phyloP scores from a whole-genome alignment of 352 stramenopile species.

The Pythium brachiatum region DNA sequence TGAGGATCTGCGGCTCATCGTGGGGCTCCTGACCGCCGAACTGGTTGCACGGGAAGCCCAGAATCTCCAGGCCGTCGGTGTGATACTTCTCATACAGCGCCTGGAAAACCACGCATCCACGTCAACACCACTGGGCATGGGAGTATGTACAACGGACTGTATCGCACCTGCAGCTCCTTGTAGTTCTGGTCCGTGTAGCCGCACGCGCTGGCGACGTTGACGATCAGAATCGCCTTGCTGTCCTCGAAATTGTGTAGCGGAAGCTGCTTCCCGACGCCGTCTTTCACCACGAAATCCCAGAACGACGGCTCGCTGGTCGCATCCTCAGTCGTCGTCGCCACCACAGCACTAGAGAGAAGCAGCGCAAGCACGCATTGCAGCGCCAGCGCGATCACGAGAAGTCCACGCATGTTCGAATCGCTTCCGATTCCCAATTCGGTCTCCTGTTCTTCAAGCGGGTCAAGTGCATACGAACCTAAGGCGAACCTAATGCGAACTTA shows the following conservation, averaged over 20 bases:
- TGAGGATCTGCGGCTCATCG: conserved; percentile 60
- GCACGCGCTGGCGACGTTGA: conserved; percentile 81
- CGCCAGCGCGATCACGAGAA: conserved; percentile 19
- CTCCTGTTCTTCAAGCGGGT: neutral
- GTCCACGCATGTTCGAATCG: conserved; percentile 7
- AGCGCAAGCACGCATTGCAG: conserved; percentile 18
- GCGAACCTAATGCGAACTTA: neutral
- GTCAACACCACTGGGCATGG: neutral
- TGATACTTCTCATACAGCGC: conserved; percentile 76
- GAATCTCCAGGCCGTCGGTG: conserved; percentile 73
- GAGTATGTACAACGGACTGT: neutral
- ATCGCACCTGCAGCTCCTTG: conserved; percentile 55
- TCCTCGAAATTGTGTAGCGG: conserved; percentile 48
- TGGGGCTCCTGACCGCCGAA: conserved; percentile 91
- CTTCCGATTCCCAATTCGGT: neutral
- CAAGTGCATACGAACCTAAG: neutral
- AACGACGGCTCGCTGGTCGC: conserved; percentile 33
- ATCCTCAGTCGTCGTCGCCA: neutral
- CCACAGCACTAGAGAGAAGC: neutral
- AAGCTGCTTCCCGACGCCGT: conserved; percentile 43
- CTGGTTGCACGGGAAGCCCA: conserved; percentile 96
- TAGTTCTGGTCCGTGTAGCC: conserved; percentile 86
- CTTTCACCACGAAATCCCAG: conserved; percentile 54
- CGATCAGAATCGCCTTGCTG: conserved; percentile 67
- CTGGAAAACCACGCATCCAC: conserved; percentile 21